Conservation (phyloP, 495 filamentous ascomycete genomes). For the Penicillium pancosmium region DNA sequence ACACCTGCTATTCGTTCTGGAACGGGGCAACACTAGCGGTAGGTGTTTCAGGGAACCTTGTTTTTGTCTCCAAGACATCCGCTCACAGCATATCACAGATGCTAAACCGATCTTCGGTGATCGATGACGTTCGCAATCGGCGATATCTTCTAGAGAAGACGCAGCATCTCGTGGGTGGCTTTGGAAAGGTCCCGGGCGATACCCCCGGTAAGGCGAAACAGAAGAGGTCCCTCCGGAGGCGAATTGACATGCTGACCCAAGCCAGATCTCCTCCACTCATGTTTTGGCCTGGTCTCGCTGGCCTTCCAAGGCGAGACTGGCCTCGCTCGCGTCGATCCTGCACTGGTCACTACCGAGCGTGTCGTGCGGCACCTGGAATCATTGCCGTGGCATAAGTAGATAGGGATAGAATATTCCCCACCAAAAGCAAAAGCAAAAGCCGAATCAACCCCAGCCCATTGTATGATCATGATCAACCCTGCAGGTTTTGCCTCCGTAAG, state of each 20-base stretch:
- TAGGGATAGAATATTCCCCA: slow-evolving; percentile 4
- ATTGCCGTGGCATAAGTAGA: slow-evolving; percentile 36
- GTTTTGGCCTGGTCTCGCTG: slow-evolving; percentile 81
- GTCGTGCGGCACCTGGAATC: slow-evolving; percentile 45
- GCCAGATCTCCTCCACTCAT: slow-evolving; percentile 83
- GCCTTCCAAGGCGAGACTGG: slow-evolving; percentile 65
- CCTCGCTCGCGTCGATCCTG: slow-evolving; percentile 65
- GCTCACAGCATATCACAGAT: slow-evolving; percentile 49
- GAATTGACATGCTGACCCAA: slow-evolving; percentile 18
- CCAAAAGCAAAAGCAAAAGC: background rate
- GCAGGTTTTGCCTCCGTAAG: background rate
- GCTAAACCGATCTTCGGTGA: slow-evolving; percentile 61
- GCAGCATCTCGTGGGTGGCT: slow-evolving; percentile 90
- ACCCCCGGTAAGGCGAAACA: slow-evolving; percentile 59
- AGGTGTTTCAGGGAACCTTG: slow-evolving; percentile 16
- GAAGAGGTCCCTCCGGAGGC: slow-evolving; percentile 3
- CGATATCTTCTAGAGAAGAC: slow-evolving; percentile 83
- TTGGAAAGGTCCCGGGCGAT: slow-evolving; percentile 79
- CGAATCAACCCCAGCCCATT: background rate
- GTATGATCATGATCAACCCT: slow-evolving; percentile 4
- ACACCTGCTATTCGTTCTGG: slow-evolving; percentile 98
- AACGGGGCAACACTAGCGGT: slow-evolving; percentile 70
- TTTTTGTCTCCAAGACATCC: background rate
- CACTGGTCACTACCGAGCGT: slow-evolving; percentile 63
- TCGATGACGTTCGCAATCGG: slow-evolving; percentile 62